These are phyloP conservation scores for Phytopythium helicoides DNA, from an alignment of 352 stramenopile genomes.

Conservation along the genomic window DNA sequence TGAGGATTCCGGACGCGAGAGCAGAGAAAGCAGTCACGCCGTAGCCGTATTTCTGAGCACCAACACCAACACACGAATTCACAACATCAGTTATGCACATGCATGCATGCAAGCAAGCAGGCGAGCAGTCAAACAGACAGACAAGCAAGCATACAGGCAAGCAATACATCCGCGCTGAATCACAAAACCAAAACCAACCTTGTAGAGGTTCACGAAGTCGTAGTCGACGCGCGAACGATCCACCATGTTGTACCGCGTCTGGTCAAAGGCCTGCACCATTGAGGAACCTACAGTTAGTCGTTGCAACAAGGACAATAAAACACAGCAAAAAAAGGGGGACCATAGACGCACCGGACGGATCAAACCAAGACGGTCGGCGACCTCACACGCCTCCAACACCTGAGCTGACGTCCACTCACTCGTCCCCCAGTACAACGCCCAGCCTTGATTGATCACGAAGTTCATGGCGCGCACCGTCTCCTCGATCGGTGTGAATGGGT, in stretches of 20 bases:
- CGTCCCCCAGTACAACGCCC: constrained; percentile 66
- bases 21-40: constrained; percentile 68
- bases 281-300: background rate
- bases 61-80: constrained; percentile 9
- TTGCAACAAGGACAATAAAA: no score
- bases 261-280: constrained; percentile 42
- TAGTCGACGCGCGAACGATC: constrained; percentile 64
- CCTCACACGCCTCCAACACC: constrained; percentile 55
- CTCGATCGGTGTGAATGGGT: constrained; percentile 48
- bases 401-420: constrained; percentile 69
- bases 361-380: constrained; percentile 31
- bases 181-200: constrained; percentile 9
- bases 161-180: no score
- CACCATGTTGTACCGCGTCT: constrained; percentile 71
- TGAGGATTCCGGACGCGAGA: constrained; percentile 57
- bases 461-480: constrained; percentile 65
- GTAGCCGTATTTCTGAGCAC: constrained; percentile 49
- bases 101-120: no score
- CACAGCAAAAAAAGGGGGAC: no score
- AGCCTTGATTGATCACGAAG: constrained; percentile 42
- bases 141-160: no score
- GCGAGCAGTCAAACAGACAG: no score
- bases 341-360: constrained; percentile 16
- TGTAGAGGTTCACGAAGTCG: constrained; percentile 53
- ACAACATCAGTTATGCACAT: no score